Conservation (phyloP, 192 early-diverging fungal genomes). For the Mortierella alpina region DNA sequence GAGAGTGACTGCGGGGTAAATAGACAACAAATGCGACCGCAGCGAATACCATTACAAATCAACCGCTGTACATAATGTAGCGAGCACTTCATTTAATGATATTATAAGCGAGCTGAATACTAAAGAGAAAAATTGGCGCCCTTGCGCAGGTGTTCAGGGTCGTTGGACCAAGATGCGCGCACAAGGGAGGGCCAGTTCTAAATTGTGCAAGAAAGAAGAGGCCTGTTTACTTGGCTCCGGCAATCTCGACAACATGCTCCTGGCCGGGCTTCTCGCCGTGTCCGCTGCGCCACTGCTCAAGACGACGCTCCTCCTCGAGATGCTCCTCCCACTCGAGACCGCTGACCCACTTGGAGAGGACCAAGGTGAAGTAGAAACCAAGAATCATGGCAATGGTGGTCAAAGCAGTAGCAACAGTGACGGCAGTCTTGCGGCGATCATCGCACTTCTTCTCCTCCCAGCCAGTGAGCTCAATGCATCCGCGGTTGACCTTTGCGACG, state of each 20-base stretch:
- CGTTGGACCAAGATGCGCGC: too few relatives aligned
- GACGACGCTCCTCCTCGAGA: slow-evolving; percentile 29
- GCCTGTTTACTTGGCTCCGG: not conserved
- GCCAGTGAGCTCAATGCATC: not conserved
- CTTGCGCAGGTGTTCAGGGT: too few relatives aligned
- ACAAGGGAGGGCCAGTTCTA: too few relatives aligned
- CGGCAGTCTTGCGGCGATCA: slow-evolving; percentile 24
- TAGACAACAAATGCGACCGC: too few relatives aligned
- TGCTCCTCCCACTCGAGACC: slow-evolving; percentile 37
- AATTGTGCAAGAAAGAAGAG: not conserved
- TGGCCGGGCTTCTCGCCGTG: slow-evolving; percentile 8
- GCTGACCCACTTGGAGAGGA: slow-evolving; percentile 31
- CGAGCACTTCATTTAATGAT: too few relatives aligned
- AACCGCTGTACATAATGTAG: too few relatives aligned
- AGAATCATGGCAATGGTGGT: slow-evolving; percentile 19
- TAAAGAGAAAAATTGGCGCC: too few relatives aligned
- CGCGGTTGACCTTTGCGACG: slow-evolving; percentile 23
- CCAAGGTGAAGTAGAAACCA: slow-evolving; percentile 38
- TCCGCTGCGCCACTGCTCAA: slow-evolving; percentile 38
- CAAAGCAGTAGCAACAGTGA: slow-evolving; percentile 11
- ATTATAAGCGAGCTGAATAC: too few relatives aligned
- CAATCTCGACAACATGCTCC: not conserved
- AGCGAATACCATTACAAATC: too few relatives aligned
- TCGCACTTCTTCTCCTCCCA: slow-evolving; percentile 13
- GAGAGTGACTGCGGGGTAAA: too few relatives aligned